Base-by-base conservation (phyloP, 345 rosid genomes). In the Abelmoschus esculentus region DNA sequence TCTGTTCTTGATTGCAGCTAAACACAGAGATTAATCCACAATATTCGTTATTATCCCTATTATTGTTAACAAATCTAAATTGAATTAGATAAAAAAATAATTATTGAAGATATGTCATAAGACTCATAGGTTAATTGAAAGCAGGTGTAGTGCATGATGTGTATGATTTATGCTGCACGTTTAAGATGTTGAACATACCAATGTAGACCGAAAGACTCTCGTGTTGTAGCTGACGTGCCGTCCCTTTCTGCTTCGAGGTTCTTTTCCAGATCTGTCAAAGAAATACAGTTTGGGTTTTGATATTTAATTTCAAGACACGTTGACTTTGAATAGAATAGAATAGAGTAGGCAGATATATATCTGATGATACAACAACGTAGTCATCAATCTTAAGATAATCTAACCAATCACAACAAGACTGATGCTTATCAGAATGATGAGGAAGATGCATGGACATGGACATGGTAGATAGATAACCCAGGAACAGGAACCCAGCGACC, bases 181-280 rank as follows among this genome's bases (percentile, higher is more conserved):
- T 65, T 46, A 46, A 22, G 7, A 13, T 46, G 18, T 12, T 44
- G 57, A 8, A 53, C 7, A 31, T 13, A 66, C 14, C 14, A 65
- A 28, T 66, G 40, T 7, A 4, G 8, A 66, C 2, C 31, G 40
- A 29, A 49, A n/a, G 10, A 47, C 14, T 13, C 14, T 49, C 58
- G 57, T 66, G 70, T 50, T 66, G 70, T 50, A 9, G 26, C 58
- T 66, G 70, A 66, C 70, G 58, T 66, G 70, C 70, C 70, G 70
- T 49, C 58, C 57, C 55, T 50, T 49, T 50, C 70, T 2, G 5
- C 2, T 49, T 49, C 42, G n/a, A 22, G 26, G 7, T 66, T 28
- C 1, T 22, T 22, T 49, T 11, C 5, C 29, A 19, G 15, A 19
- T 28, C 38, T 29, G 70, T 49, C 70, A 66, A 66, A 49, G 28